Base-by-base conservation (phyloP, 2,329 filamentous ascomycete genomes). In the Fonsecaea monophora region DNA sequence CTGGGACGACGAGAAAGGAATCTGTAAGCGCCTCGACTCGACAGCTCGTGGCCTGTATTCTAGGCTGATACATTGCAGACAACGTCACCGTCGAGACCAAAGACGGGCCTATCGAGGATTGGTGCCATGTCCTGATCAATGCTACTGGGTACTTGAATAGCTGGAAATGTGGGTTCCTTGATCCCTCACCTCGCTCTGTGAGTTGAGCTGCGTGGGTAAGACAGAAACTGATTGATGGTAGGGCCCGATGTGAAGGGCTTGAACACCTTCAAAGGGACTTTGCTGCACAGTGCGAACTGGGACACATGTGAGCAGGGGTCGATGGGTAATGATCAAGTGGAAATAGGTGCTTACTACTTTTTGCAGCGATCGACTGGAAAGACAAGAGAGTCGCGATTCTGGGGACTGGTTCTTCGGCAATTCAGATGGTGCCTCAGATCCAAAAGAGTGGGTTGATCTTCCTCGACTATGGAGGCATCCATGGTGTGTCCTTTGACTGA, bases 401-500 rank as follows among this genome's bases (percentile, higher is more conserved):
- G 37, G 88, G 88, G 6, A 90, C 87, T 0, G 88, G 88, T 0
- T 85, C 87, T 0, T 86, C 86, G 0, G 88, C 87, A 0, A 83
- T 90, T 1, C 88, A 90, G 38, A 66, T 61, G 6, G 60, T 66
- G 21, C 64, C 64, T 4, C 64, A 66, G 37, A 38, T 65, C 7
- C 66, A 60, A 32, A 64, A 64, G 53, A 57, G 13, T 8, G 30
- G 5, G 30, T 30, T 30, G 30, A 30, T 30, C 30, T 21, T 21
- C 30, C 3, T 30, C 3, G 30, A 30, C 30, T 30, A 1, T 30
- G 30, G 30, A 30, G 30, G 1, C 3, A 1, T 21, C 30, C 30
- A 30, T 30, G 3, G 30, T 30, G 3, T 3, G 30, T 30, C 30
- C 30, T 3, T 30, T 5, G 30, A 30, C 30, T 30, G 30, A 30